Base-by-base conservation (phyloP, 176 grass and related monocot species). In the Rhynchospora breviuscula region DNA sequence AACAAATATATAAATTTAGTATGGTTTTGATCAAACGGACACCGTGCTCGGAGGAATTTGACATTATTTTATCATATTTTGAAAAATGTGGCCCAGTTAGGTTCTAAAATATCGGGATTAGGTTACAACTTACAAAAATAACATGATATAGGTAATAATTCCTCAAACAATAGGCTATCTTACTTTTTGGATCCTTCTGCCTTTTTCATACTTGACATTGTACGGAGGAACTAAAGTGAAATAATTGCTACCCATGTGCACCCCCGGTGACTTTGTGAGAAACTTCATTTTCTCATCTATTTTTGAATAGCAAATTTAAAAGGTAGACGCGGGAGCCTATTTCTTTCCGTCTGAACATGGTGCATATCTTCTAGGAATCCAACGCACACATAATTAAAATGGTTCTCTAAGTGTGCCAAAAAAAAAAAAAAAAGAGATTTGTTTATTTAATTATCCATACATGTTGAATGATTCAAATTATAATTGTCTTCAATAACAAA, bases 211-310 rank as follows among this genome's bases (percentile, higher is more conserved):
- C 23, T 54, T 13, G 54, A 56, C 10, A 11, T 77, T 56, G 49
- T 77, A 77, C 73, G 49, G 49, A 4, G 22, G 29, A 77, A 77
- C 73, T 77, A 77, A 77, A 56, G 73, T 56, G 23, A 33, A 56
- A 23, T 77, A 56, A 77, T 77, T 77, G 73, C 73, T 54, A 21
- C 49, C 73, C 73, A 77, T 77, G 73, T 77, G 73, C 73, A 25
- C 13, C 49, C 13, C 48, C 54, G 48, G 10, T 54, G 21, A 52
- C 22, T 54, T 76, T 47, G 48, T 48, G 11, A 76, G 48, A 56
- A 75, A 56, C 48, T 77, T 77, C 48, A 29, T 54, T 54, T 31
- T 77, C 2, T 77, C 0, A 12, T 77, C 10, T 6, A 49, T 54
- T 8, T 77, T 77, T 77, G 13, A 31, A 56, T 31, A 49, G 9